phyloP scores from a whole-genome alignment of 2,329 filamentous ascomycete species.

The Plectosphaerella plurivora region DNA sequence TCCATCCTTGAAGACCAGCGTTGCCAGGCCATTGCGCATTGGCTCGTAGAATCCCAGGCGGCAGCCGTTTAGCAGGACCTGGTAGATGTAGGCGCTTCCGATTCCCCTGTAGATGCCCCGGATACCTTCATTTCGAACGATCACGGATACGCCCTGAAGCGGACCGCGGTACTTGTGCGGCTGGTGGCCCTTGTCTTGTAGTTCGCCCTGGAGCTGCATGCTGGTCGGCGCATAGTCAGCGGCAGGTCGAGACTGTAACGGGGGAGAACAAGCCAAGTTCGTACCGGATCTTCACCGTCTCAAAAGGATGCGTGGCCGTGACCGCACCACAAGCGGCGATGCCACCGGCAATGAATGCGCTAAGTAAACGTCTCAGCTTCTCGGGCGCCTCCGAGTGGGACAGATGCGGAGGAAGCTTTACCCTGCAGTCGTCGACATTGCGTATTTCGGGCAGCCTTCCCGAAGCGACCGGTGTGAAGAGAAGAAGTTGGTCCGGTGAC shows the following conservation, averaged over 20 bases:
- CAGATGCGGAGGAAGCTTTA: conserved; percentile 1
- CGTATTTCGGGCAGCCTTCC: neutral
- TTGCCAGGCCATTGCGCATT: conserved; percentile 68
- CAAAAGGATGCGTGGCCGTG: conserved; percentile 95
- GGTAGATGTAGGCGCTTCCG: conserved; percentile 91
- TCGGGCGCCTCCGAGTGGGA: neutral
- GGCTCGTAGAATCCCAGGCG: conserved; percentile 97
- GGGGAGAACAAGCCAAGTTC: conserved; percentile 16
- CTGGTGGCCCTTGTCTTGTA: conserved; percentile 80
- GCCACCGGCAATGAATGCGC: conserved; percentile 92
- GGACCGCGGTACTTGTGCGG: conserved; percentile 88
- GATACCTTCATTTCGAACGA: conserved; percentile 84
- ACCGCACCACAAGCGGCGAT: conserved; percentile 96
- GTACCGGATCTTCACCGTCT: conserved; percentile 97
- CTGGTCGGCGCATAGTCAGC: conserved; percentile 36
- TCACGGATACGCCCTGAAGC: conserved; percentile 84
- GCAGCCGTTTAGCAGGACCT: conserved; percentile 93
- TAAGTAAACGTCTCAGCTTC: conserved; percentile 18
- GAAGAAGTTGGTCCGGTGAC: neutral
- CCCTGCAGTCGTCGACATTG: conserved; percentile 42
- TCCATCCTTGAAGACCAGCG: conserved; percentile 65
- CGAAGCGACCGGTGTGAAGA: neutral
- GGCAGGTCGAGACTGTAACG: neutral
- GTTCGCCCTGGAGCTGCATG: conserved; percentile 93
- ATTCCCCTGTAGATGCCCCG: conserved; percentile 83